Evolutionary conservation across 2,329 filamentous ascomycete species (phyloP), one percentile per base, ranked within the genome.

Genomic region (Leptographium galeiforme): DNA sequence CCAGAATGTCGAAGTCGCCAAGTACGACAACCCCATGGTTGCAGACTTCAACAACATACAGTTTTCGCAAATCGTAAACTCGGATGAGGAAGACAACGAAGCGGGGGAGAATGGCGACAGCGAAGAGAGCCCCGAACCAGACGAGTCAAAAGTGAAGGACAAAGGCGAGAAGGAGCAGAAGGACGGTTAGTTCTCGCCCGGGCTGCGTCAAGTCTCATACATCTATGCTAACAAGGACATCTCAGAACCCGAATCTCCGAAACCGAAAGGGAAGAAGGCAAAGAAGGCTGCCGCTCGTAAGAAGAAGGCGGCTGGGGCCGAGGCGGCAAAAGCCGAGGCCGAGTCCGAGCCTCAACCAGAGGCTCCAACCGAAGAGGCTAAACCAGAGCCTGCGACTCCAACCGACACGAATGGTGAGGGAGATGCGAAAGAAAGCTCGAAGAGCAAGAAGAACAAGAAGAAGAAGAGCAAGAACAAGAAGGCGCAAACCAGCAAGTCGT

Each of bases 41-140:
- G 58, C 62, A 57, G 63, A 73, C 60, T 73, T 69, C 63, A 70
- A 68, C 56, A 64, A 70, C 36, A 62, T 74, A 50, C 64, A 71
- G 57, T 74, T 67, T 59, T 67, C 66, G 51, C 62, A 68, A 51
- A 57, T 62, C 11, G 63, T 66, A 41, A 66, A 72, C 54, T 69
- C 69, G 50, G 72, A 74, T n/a, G 62, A 61, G 14, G 70, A 71
- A 41, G 61, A 64, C 51, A 61, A 61, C 55, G 56, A 41, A 2
- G 53, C 43, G 14, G 52, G 34, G 36, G 60, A 59, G 16, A 56
- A 56, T 54, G 55, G 56, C 32, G 56, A 54, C 16, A 57, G 58
- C 13, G 57, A 57, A 25, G 25, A 25, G 25, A 5, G 25, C 25
- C 25, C 54, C 54, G 30, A 11, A 19, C 44, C 34, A 19, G 44